Base-by-base conservation (phyloP, 108 stramenopile species). In the Cyclotella sp. region DNA sequence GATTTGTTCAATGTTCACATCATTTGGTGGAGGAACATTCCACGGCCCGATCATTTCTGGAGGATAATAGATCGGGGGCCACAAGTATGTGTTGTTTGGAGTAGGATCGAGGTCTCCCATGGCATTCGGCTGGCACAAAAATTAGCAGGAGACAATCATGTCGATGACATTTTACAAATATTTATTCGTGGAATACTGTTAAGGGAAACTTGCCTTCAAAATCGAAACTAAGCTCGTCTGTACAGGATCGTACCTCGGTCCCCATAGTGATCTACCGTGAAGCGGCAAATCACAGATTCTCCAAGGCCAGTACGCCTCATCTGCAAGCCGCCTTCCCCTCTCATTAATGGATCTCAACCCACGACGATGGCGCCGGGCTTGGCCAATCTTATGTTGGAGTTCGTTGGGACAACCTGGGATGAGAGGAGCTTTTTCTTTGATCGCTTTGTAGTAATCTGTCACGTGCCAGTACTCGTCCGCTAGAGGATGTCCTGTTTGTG, bases 381-480 rank as follows among this genome's bases (percentile, higher is more conserved):
- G 1, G 26, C 78, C 78, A 72, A 79, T 79, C 44, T 44, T 54
- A 39, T 55, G 41, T 9, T 9, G 16, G n/a, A 60, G 15, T 18
- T 34, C 8, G 11, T 55, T 39, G 11, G 49, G 66, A 39, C 78
- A 79, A 15, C 78, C 78, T 14, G 39, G 59, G 0, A 82, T 46
- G n/a, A 26, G 24, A 29, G 63, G 30, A 18, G 73, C 76, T 34
- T 82, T 82, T 43, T 83, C 82, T 22, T 66, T 58, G 19, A 88
- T 83, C 16, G 44, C 28, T 34, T 72, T 63, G 73, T 86, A 83
- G 19, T 74, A 72, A 15, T 76, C 78, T 24, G 77, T 70, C 9
- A 88, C 81, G 29, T 87, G 85, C 85, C 85, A 86, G 43, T 82
- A 63, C 44, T 79, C 53, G 39, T 81, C 79, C 19, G 79, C 53